Evolutionary conservation across 208 protist species (phyloP).

Genomic region (Wallacemonas sp.): DNA sequence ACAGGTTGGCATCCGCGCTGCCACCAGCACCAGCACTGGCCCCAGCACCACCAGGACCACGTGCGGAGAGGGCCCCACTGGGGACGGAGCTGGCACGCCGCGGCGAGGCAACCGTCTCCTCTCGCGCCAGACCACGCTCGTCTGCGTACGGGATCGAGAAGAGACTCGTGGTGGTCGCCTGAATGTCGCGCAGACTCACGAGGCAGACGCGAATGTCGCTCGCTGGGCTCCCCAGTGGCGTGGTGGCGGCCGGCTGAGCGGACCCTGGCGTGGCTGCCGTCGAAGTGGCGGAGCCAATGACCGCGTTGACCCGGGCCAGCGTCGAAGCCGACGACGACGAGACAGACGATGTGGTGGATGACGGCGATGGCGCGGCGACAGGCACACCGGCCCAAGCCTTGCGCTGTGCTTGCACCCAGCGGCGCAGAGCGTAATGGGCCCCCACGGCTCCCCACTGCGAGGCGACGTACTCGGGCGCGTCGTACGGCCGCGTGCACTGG

Average conservation of each 20-base stretch:
- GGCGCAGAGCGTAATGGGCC: constrained; percentile 40
- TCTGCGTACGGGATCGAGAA: constrained; percentile 4
- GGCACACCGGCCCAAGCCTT: not conserved
- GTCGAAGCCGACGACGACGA: not conserved
- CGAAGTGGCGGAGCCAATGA: not conserved
- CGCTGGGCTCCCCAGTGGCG: not conserved
- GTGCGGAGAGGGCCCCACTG: not conserved
- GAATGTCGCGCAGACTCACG: constrained; percentile 2
- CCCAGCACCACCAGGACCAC: not conserved
- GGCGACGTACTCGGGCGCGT: constrained; percentile 39
- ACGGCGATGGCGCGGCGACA: not conserved
- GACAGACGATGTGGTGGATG: no score
- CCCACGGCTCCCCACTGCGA: constrained; percentile 46
- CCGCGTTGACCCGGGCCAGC: no score
- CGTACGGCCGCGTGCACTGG: constrained; percentile 6
- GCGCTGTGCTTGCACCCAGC: constrained; percentile 17
- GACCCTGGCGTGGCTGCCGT: not conserved
- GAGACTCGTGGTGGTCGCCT: not conserved
- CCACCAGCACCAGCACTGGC: not conserved
- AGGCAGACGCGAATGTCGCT: constrained; percentile 11
- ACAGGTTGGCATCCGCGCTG: not conserved
- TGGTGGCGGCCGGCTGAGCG: not conserved
- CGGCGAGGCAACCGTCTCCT: not conserved
- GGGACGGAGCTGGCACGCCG: not conserved
- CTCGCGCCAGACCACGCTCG: constrained; percentile 7